phyloP scores from a whole-genome alignment of 192 early-diverging fungal genomes.

The Backusella parvicylindrica region DNA sequence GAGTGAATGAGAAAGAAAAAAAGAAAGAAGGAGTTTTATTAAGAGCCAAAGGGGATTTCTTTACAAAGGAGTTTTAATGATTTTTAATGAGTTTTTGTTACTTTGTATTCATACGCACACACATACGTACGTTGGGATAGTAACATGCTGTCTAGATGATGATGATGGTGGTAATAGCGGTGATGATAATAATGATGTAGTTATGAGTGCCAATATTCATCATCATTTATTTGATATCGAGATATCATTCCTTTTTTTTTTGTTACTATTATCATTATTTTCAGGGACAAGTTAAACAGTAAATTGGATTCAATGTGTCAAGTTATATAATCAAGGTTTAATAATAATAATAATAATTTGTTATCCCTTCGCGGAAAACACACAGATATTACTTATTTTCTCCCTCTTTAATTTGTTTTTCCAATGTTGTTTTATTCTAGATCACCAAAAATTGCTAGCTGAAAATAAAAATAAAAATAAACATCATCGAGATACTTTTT shows the following conservation, averaged over 20 bases:
- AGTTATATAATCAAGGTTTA: background rate
- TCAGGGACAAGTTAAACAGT: background rate
- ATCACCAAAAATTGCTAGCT: background rate
- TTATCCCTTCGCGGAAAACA: background rate
- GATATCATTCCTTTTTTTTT: background rate
- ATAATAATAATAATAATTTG: background rate
- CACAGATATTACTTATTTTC: background rate
- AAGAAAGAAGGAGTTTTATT: background rate
- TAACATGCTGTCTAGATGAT: background rate
- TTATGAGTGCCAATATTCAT: background rate
- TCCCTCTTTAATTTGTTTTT: background rate
- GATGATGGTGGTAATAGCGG: background rate
- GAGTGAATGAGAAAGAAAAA: background rate
- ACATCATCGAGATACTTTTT: background rate
- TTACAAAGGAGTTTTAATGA: background rate
- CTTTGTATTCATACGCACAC: background rate
- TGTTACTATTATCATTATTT: background rate
- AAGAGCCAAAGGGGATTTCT: background rate
- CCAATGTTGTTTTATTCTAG: constrained; percentile 3
- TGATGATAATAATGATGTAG: background rate
- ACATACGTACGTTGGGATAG: background rate
- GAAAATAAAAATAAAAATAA: background rate
- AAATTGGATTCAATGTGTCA: background rate
- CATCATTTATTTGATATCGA: background rate
- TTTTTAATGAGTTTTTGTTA: background rate